Conservation (phyloP, 1,139 yeast genomes). For the Nakaseomyces glabratus region DNA sequence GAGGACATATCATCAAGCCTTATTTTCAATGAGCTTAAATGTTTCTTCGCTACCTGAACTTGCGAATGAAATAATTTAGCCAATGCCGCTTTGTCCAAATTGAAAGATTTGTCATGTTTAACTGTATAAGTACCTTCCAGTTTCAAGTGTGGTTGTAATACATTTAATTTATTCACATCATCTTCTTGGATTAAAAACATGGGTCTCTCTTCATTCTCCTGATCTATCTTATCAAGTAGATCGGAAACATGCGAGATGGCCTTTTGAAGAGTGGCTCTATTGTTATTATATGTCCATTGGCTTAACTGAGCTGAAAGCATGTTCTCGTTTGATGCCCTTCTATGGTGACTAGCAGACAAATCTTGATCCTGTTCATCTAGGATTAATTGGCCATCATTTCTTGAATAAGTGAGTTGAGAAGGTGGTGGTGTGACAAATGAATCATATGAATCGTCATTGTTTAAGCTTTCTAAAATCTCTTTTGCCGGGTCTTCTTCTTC, state of each 20-base stretch:
- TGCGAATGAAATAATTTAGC: slow-evolving; percentile 26
- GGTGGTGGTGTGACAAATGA: slow-evolving; percentile 5
- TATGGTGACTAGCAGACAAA: slow-evolving; percentile 5
- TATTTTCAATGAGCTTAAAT: slow-evolving; percentile 63
- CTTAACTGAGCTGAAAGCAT: slow-evolving; percentile 25
- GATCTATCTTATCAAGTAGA: slow-evolving; percentile 18
- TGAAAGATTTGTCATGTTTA: slow-evolving; percentile 11
- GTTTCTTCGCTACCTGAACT: slow-evolving; percentile 42
- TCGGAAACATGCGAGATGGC: slow-evolving; percentile 19
- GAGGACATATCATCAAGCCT: slow-evolving; percentile 89
- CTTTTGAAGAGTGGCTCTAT: slow-evolving; percentile 21
- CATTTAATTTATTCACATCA: slow-evolving; percentile 14
- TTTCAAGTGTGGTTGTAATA: slow-evolving; percentile 24
- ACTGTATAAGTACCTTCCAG: slow-evolving; percentile 22
- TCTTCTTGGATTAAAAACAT: slow-evolving; percentile 16
- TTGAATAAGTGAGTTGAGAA: slow-evolving; percentile 2
- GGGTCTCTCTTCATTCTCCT: slow-evolving; percentile 26
- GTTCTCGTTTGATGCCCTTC: slow-evolving; percentile 14
- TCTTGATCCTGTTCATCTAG: neutral
- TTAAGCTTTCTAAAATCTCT: too few species aligned
- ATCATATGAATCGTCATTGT: slow-evolving; percentile 8
- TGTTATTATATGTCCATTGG: slow-evolving; percentile 30
- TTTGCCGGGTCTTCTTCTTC: too few species aligned
- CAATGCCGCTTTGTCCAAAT: slow-evolving; percentile 24
- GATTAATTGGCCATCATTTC: slow-evolving; percentile 4